These are phyloP conservation scores for Protomyces inouyei DNA, from an alignment of 1,139 yeast genomes.

Conservation along the genomic window DNA sequence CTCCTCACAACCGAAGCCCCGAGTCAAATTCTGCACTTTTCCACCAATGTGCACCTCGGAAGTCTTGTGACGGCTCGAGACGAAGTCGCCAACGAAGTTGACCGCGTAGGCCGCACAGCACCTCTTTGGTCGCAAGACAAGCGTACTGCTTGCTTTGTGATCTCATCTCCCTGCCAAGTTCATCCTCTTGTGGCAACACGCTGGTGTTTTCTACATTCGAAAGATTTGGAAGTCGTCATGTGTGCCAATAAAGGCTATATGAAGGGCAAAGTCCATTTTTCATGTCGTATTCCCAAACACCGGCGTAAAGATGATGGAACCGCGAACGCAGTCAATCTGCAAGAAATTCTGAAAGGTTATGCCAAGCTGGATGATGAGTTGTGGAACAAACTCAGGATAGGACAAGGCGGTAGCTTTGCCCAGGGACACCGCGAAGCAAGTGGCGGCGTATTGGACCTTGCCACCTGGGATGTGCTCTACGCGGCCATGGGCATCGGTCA, in stretches of 20 bases:
- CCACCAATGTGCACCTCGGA: slow-evolving; percentile 9
- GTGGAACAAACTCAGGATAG: neutral
- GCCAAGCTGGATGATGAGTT: slow-evolving; percentile 17
- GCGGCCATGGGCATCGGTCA: slow-evolving; percentile 21
- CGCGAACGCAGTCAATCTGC: slow-evolving; percentile 15
- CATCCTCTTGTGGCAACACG: slow-evolving; percentile 22
- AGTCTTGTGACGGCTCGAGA: slow-evolving; percentile 10
- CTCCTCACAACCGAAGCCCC: neutral
- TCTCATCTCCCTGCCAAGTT: slow-evolving; percentile 19
- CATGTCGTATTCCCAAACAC: slow-evolving; percentile 17
- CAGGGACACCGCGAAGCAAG: slow-evolving; percentile 24
- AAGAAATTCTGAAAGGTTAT: slow-evolving; percentile 15
- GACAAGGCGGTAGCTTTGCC: slow-evolving; percentile 14
- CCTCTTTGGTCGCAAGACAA: slow-evolving; percentile 19
- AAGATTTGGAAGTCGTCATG: slow-evolving; percentile 15
- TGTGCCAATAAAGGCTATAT: slow-evolving; percentile 25
- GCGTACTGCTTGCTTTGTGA: slow-evolving; percentile 12
- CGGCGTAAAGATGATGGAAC: slow-evolving; percentile 19
- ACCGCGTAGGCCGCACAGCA: slow-evolving; percentile 12
- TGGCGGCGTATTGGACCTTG: slow-evolving; percentile 16
- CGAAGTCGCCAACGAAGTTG: slow-evolving; percentile 15
- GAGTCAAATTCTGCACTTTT: slow-evolving; percentile 1
- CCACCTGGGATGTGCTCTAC: slow-evolving; percentile 15
- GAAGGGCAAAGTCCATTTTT: slow-evolving; percentile 19
- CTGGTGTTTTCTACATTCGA: slow-evolving; percentile 20